Evolutionary conservation across 148 eudicot species (phyloP), one percentile per base, ranked within the genome.

Genomic region (Vaccinium vitisidaea): DNA sequence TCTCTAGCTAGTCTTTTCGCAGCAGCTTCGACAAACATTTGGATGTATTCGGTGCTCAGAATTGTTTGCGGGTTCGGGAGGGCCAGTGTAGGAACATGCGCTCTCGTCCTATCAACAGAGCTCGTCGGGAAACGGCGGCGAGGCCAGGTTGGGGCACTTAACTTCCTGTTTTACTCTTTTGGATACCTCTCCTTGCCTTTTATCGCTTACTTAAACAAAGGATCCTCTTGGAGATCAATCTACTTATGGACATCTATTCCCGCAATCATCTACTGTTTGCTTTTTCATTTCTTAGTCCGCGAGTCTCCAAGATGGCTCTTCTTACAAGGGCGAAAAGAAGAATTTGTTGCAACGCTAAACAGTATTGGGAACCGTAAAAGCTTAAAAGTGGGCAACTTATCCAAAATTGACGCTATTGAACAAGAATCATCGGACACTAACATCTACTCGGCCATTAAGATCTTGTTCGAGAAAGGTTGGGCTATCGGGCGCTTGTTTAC

Each of bases 271-370:
- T 93, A 93, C 81, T 90, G 90, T 2, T 14, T 87, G 8, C n/a
- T 85, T 1, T 65, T 93, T 0, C 82, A 84, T 53, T 83, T 90
- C 32, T 87, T 86, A 5, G 94, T 87, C 4, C 83, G 50, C 8
- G 97, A 95, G 83, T 95, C 98, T 8, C 98, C 98, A 0, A 85
- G 94, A 19, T 93, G 98, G 98, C 92, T 95, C 27, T 88, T 90
- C 4, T 82, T 89, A 14, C 86, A 80, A 50, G 98, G 96, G 4
- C 86, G 87, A 2, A 85, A 84, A 43, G 80, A 89, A 48, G 93
- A 95, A 36, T 92, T 94, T n/a, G 58, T 87, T 16, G 89, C 83
- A 39, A 87, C 92, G 1, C 85, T 92, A 11, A 87, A 75, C 30
- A 86, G 87, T 77, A 87, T 92, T 14, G 88, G 90, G 52, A 81